Evolutionary conservation across 73 alveolate genomes (phyloP).

Genomic region (Paramecium tetraurelia): DNA sequence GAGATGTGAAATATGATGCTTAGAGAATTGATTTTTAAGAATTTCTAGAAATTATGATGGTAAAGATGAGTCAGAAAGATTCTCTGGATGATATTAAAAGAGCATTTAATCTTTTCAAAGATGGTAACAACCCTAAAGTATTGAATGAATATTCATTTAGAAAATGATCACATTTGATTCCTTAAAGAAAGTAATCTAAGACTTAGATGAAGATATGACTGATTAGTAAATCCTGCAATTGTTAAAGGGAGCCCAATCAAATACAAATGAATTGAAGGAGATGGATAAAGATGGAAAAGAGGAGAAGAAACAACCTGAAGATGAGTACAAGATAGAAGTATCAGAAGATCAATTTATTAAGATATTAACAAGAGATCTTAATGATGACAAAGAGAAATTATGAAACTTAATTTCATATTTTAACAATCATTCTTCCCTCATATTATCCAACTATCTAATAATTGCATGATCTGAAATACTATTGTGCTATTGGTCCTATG

Average conservation of each 20-base stretch:
- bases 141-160: not conserved
- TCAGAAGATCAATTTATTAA: slow-evolving; percentile 57
- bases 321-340: slow-evolving; percentile 39
- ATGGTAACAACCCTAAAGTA: slow-evolving; percentile 74
- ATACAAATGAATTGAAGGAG: slow-evolving; percentile 43
- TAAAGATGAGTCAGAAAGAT: slow-evolving; percentile 95
- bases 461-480: slow-evolving; percentile 13
- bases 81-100: slow-evolving; percentile 81
- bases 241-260: slow-evolving; percentile 58
- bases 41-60: slow-evolving; percentile 94
- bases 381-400: slow-evolving; percentile 59
- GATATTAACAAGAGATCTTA: slow-evolving; percentile 57
- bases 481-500: not conserved
- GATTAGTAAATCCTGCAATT: slow-evolving; percentile 65
- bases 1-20: slow-evolving; percentile 85
- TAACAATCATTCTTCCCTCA: slow-evolving; percentile 3
- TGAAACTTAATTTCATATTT: not conserved
- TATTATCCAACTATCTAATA: not conserved
- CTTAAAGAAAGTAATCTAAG: slow-evolving; percentile 86
- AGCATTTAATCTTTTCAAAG: slow-evolving; percentile 91
- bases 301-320: slow-evolving; percentile 51
- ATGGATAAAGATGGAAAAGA: slow-evolving; percentile 52
- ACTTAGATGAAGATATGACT: slow-evolving; percentile 93
- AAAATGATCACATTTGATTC: slow-evolving; percentile 80
- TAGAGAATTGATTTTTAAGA: slow-evolving; percentile 96